Conservation (phyloP, 352 stramenopile genomes). For the Pythium scleroteichum region DNA sequence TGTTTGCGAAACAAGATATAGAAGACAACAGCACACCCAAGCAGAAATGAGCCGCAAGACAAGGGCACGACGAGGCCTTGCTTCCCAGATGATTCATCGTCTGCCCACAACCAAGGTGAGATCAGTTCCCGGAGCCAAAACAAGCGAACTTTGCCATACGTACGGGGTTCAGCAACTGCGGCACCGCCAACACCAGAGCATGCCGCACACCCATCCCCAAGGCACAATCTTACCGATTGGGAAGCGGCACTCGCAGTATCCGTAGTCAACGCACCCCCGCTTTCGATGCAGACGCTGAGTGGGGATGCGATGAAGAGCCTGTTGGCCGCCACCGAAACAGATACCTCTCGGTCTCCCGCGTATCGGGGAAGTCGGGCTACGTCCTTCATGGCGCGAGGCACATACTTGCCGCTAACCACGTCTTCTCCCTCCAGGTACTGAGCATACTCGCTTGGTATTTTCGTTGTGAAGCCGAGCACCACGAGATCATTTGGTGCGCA, state of each 20-base stretch:
- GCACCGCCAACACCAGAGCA: neutral
- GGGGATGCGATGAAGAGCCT: constrained; percentile 19
- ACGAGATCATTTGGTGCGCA: constrained; percentile 19
- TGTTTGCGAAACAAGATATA: constrained; percentile 45
- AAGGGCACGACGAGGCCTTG: constrained; percentile 41
- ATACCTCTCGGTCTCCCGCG: constrained; percentile 3
- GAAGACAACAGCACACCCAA: constrained; percentile 36
- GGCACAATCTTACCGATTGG: constrained; percentile 10
- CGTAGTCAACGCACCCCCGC: neutral
- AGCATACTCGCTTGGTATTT: constrained; percentile 8
- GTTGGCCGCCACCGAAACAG: constrained; percentile 4
- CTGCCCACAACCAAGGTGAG: too few species aligned
- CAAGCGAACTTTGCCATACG: neutral
- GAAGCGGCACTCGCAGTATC: neutral
- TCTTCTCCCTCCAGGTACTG: constrained; percentile 19
- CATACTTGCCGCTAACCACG: constrained; percentile 21
- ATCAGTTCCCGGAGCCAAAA: too few species aligned
- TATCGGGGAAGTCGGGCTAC: neutral
- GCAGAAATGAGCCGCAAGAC: constrained; percentile 21
- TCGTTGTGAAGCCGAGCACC: constrained; percentile 20
- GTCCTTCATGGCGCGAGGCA: constrained; percentile 18
- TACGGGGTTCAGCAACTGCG: neutral
- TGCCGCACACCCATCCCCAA: constrained; percentile 3
- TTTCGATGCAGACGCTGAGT: constrained; percentile 5
- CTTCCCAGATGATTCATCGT: constrained; percentile 19